Conservation (phyloP, 2,329 filamentous ascomycete species). For the Amesomyces nigricolor region DNA sequence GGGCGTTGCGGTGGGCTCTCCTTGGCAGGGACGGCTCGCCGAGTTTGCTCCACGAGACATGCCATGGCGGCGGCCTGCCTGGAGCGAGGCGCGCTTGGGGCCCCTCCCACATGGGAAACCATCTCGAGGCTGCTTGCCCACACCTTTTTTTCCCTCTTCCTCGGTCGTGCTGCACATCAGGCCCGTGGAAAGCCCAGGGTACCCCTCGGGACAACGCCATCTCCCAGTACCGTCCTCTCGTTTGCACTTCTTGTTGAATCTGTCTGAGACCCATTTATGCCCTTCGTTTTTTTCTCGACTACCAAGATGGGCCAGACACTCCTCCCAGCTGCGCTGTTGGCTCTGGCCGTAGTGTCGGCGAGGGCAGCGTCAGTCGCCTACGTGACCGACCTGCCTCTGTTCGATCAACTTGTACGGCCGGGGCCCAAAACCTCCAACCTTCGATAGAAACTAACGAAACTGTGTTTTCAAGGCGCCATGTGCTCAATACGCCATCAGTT, state of each 20-base stretch:
- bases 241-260: background rate
- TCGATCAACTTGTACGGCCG: conserved; percentile 35
- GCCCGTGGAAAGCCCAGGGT: background rate
- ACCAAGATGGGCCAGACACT: conserved; percentile 18
- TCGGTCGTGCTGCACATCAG: background rate
- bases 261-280: background rate
- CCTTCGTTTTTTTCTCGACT: background rate
- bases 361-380: conserved; percentile 34
- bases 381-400: conserved; percentile 41
- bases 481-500: conserved; percentile 41
- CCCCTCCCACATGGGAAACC: conserved; percentile 1
- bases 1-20: background rate
- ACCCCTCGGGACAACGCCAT: background rate
- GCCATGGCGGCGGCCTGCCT: background rate
- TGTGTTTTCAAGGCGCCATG: conserved; percentile 42
- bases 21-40: background rate
- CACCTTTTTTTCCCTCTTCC: background rate
- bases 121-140: background rate
- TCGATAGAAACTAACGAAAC: background rate
- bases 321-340: conserved; percentile 5
- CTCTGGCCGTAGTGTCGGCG: conserved; percentile 6
- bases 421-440: background rate
- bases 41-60: background rate
- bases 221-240: conserved; percentile 9
- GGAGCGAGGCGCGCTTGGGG: background rate